These are phyloP conservation scores for Jaminaea rosea DNA, from an alignment of 1,284 basidiomycete genomes.

Conservation along the genomic window DNA sequence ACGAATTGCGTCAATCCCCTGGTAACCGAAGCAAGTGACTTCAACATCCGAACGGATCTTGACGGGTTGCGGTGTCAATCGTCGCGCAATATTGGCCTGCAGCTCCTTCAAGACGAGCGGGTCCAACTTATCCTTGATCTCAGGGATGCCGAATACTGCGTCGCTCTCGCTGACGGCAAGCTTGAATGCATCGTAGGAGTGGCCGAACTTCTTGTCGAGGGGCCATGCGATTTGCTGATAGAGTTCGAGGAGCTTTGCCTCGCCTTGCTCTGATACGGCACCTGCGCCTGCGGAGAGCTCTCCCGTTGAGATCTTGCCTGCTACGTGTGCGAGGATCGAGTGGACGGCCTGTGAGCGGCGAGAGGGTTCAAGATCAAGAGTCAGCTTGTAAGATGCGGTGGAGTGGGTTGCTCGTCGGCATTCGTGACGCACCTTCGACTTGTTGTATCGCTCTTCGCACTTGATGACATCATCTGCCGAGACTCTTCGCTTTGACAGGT, in stretches of 20 bases:
- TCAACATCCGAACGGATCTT: constrained; percentile 97
- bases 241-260: constrained; percentile 60
- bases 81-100: constrained; percentile 77
- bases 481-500: constrained; percentile 97
- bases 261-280: not conserved
- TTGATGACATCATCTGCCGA: constrained; percentile 96
- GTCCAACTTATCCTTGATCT: too few species aligned
- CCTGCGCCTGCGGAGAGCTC: not conserved
- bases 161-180: constrained; percentile 83
- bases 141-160: constrained; percentile 67
- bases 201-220: constrained; percentile 80
- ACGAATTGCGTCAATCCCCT: constrained; percentile 97
- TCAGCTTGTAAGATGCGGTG: too few species aligned
- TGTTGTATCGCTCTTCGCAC: constrained; percentile 97
- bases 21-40: constrained; percentile 89
- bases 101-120: constrained; percentile 62
- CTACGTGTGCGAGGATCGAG: constrained; percentile 43
- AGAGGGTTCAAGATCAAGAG: too few species aligned
- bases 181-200: constrained; percentile 97
- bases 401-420: too few species aligned
- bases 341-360: too few species aligned
- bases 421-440: too few species aligned
- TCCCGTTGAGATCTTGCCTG: constrained; percentile 26
- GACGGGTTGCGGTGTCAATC: constrained; percentile 95
- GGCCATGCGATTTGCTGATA: constrained; percentile 93